Percentiles rank a stretch among this genome's conserved stretches.
Conservation (phyloP, 371 early-diverging fungal species). For the Mucor lusitanicus region DNA sequence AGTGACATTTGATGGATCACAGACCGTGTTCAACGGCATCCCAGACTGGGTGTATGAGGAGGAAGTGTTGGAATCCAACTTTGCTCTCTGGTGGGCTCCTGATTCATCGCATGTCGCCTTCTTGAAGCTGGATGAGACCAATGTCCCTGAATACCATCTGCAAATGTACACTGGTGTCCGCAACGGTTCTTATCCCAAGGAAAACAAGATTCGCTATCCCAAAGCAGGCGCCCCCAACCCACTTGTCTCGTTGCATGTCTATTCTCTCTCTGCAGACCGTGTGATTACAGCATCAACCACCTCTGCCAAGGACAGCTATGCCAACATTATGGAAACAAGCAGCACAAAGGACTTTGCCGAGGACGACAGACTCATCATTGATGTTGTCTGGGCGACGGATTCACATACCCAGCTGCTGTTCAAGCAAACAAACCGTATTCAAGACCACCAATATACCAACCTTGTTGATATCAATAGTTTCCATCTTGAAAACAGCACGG, state of each 20-base stretch:
- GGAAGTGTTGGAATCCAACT: conserved; percentile 73
- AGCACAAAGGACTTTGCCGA: conserved; percentile 40
- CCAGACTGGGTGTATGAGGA: conserved; percentile 98
- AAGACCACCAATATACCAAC: conserved; percentile 75
- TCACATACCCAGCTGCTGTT: conserved; percentile 70
- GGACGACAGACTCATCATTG: conserved; percentile 78
- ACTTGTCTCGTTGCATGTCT: conserved; percentile 70
- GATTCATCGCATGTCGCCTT: conserved; percentile 82
- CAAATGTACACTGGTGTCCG: conserved; percentile 59
- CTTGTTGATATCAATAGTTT: conserved; percentile 40
- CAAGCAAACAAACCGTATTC: conserved; percentile 87
- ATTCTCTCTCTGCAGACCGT: conserved; percentile 32
- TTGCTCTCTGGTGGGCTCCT: conserved; percentile 89
- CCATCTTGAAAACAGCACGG: conserved; percentile 19
- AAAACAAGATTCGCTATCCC: conserved; percentile 80
- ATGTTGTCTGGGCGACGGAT: conserved; percentile 80
- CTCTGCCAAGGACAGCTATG: not conserved
- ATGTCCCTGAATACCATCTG: conserved; percentile 75
- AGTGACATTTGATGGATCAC: conserved; percentile 84
- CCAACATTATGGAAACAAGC: conserved; percentile 12
- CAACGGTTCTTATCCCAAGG: conserved; percentile 66
- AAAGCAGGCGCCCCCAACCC: conserved; percentile 91
- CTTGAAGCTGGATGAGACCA: conserved; percentile 81
- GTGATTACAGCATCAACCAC: conserved; percentile 26
- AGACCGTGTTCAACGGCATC: conserved; percentile 86